Base-by-base conservation (phyloP, 352 stramenopile genomes). In the Phytophthora sojae region DNA sequence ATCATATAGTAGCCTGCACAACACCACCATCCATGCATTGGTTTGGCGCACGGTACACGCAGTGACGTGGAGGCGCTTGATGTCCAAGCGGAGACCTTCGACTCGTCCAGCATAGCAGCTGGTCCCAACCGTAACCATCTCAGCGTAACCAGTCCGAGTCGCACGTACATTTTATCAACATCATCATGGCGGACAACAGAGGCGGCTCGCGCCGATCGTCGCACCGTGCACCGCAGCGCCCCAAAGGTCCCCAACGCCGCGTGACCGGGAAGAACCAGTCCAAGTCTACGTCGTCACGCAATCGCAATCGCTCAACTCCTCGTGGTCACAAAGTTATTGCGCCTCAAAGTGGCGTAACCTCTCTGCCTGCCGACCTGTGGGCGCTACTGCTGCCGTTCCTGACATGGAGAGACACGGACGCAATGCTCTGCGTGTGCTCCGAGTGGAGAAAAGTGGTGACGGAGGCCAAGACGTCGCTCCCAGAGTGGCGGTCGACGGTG, bases 331-430 rank as follows among this genome's bases (percentile, higher is more conserved):
- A 61, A 67, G 67, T 19, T 74, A 57, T 58, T 21, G 61, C 61
- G 12, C 3, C 23, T 45, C 56, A 67, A 69, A 64, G 49, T 72
- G 21, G 52, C 19, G 26, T 69, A 50, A 50, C 74, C 15, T 49
- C 57, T 26, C 64, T 91, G n/a, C 78, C 81, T 2, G 42, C 63
- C 29, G 83, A 91, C 37, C 62, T 91, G 25, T 71, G 84, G 56
- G 73, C 71, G 55, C 74, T 61, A 50, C 44, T 91, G 17, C 58
- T 88, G 53, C 71, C 67, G 47, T 83, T 85, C 21, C 45, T 91
- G 45, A 76, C 72, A 39, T 91, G 81, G 82, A 70, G 65, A 57
- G 80, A 86, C 56, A 88, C 78, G 8, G 66, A 53, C 9, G 61
- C 69, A 52, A 76, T 90, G 69, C 44, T 54, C 39, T 65, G 60